Evolutionary conservation across 2,329 filamentous ascomycete genomes (phyloP), one percentile per base, ranked within the genome.

Genomic region (Fusarium torulosum): DNA sequence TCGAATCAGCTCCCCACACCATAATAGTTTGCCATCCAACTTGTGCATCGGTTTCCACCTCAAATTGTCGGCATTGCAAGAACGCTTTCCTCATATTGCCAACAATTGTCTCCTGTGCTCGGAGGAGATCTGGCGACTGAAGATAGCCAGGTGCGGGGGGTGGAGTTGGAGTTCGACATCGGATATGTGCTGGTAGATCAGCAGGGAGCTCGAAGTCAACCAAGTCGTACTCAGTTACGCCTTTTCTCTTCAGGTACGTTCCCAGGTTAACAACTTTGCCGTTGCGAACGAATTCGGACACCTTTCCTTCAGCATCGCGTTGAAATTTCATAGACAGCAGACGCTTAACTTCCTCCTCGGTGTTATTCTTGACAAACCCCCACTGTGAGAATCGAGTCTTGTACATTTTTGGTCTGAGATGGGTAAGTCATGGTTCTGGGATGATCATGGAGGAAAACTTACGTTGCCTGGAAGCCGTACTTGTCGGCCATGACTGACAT

Each of bases 301-400:
- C 81, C 67, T 85, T 85, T 58, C 83, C 83, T 65, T 84, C 80
- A 6, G 83, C 83, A 69, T 84, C 83, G 42, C 83, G 82, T 67
- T 85, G 82, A 44, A 84, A 84, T 63, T 85, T 85, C 74, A 84
- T 82, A 38, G 82, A 83, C 10, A 85, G 74, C 49, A 85, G 75
- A 19, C 80, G 78, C 70, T 84, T 83, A 9, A 85, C 82, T 57
- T 85, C 83, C 25, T 84, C 83, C 59, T 85, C 83, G 41, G 83
- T 85, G 63, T 85, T 85, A 59, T 85, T 85, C 75, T 85, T 85
- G 40, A 83, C 83, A 63, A 85, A 85, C 1, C 83, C 83, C 83
- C 83, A 85, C 63, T 85, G 82, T 15, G 84, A 84, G 68, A 85
- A 85, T 23, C 83, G 77, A n/a, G 83, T 84, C 70, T 85, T 85